A percentile compares a stretch with the other conserved stretches of the same genome.
Evolutionary conservation across 2,329 filamentous ascomycete species (phyloP).

Genomic region (Beauveria sp.): DNA sequence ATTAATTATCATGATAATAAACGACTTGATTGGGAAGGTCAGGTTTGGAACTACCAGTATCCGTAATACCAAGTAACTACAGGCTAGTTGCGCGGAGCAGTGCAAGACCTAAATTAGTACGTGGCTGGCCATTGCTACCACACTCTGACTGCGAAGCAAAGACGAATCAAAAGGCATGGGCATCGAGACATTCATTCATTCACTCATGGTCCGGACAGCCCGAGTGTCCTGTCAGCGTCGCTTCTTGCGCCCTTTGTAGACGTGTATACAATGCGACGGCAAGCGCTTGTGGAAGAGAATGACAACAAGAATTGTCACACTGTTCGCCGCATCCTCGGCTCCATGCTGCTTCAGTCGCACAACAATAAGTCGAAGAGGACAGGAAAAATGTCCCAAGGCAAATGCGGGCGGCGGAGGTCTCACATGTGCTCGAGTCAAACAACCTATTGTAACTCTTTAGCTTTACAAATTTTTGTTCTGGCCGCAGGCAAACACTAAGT

Average conservation of each 20-base stretch:
- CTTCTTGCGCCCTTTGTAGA: not conserved
- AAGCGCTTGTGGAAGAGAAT: not conserved
- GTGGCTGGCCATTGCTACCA: not conserved
- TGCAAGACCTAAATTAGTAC: not conserved
- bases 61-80: no score
- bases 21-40: slow-evolving; percentile 7
- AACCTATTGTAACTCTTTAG: no score
- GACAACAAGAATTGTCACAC: not conserved
- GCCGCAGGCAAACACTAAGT: not conserved
- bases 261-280: not conserved
- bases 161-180: not conserved
- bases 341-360: not conserved
- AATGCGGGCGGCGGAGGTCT: slow-evolving; percentile 1
- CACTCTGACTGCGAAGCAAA: not conserved
- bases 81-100: not conserved
- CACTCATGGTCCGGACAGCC: not conserved
- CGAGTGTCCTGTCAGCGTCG: not conserved
- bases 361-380: not conserved
- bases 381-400: not conserved
- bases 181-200: not conserved
- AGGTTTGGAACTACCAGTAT: not conserved
- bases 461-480: not conserved
- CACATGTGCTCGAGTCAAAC: slow-evolving; percentile 9
- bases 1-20: not conserved
- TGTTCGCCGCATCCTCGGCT: not conserved